phyloP scores from a whole-genome alignment of 2,329 filamentous ascomycete genomes.

The Celoporthe dispersa region DNA sequence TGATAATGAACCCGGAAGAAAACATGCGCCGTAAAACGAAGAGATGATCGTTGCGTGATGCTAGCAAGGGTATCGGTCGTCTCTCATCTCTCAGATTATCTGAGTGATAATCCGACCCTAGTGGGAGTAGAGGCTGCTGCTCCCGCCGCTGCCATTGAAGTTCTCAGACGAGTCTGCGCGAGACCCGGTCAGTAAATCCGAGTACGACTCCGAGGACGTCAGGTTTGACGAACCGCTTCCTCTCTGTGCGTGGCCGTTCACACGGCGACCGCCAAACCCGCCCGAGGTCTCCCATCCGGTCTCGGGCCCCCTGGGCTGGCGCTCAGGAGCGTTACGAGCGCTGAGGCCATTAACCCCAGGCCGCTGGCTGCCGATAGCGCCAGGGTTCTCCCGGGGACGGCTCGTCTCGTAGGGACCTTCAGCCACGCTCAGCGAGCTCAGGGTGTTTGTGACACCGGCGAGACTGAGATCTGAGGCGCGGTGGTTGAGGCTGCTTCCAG shows the following conservation, averaged over 20 bases:
- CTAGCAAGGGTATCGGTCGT: slow-evolving; percentile 14
- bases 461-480: slow-evolving; percentile 41
- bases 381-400: slow-evolving; percentile 55
- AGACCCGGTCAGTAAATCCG: slow-evolving; percentile 30
- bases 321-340: slow-evolving; percentile 56
- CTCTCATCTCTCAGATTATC: slow-evolving; percentile 18
- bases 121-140: slow-evolving; percentile 30
- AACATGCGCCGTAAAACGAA: slow-evolving; percentile 23
- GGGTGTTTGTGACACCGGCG: slow-evolving; percentile 44
- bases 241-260: slow-evolving; percentile 65
- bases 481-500: slow-evolving; percentile 32
- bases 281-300: slow-evolving; percentile 57
- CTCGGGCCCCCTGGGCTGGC: slow-evolving; percentile 67
- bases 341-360: slow-evolving; percentile 53
- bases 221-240: slow-evolving; percentile 54
- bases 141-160: slow-evolving; percentile 27
- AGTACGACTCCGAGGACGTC: slow-evolving; percentile 28
- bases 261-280: slow-evolving; percentile 58
- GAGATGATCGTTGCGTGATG: slow-evolving; percentile 21
- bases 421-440: slow-evolving; percentile 55
- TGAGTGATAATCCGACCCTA: slow-evolving; percentile 15
- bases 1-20: slow-evolving; percentile 22
- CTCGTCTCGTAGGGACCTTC: slow-evolving; percentile 53
- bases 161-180: slow-evolving; percentile 31
- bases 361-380: slow-evolving; percentile 69